Evolutionary conservation across 208 protist genomes (phyloP), one percentile per base, ranked within the genome.

Genomic region (Balamuthia mandrillaris): DNA sequence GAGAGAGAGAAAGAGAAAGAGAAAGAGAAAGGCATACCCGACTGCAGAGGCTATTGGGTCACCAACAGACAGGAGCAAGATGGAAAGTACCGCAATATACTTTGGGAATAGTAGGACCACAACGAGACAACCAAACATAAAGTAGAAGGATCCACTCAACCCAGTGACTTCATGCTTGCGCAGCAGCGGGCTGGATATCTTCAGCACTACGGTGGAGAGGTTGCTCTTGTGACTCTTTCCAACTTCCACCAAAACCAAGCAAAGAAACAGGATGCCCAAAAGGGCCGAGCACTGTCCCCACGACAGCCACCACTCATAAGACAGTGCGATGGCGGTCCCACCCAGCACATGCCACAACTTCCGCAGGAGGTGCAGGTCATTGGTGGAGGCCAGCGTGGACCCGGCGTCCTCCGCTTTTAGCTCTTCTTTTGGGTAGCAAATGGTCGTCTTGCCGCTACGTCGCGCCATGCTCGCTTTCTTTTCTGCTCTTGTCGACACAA

Each of bases 331-430:
- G 1, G 41, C 75, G n/a, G 66, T 39, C 1, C 75, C 75, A 29
- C 75, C 75, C 16, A 83, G 37, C 3, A 68, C 75, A 66, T 83
- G 75, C 75, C 75, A 83, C 33, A 83, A 27, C 75, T 83, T 83
- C 16, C 75, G 51, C 24, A 83, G 56, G 18, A 83, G n/a, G 75
- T 83, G 75, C 16, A 83, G 35, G 33, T 83, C 75, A 44, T 18
- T 47, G n/a, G 75, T 83, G 1, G 75, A 79, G 0, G 75, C 75
- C 51, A 83, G 54, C n/a, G n/a, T n/a, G n/a, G n/a, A n/a, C n/a
- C n/a, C n/a, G n/a, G n/a, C n/a, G n/a, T n/a, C n/a, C n/a, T n/a
- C n/a, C n/a, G n/a, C n/a, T n/a, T n/a, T n/a, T n/a, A n/a, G n/a
- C n/a, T n/a, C n/a, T n/a, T n/a, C n/a, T n/a, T n/a, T n/a, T n/a